Conservation (phyloP, 2,329 filamentous ascomycete genomes). For the Aureobasidium subglaciale region DNA sequence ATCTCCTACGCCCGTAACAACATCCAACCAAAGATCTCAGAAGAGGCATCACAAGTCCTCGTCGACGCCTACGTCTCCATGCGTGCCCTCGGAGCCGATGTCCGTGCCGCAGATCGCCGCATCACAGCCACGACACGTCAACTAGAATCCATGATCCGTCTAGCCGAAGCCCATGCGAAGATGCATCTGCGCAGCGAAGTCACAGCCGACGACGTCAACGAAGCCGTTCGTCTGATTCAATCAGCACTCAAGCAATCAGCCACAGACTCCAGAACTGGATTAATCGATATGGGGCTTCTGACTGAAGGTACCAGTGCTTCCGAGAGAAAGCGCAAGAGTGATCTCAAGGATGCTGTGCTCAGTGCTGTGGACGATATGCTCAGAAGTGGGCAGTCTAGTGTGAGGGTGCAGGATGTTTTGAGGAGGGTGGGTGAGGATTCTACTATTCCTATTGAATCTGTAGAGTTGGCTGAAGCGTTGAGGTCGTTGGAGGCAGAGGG, state of each 20-base stretch:
- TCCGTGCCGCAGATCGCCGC: slow-evolving; percentile 79
- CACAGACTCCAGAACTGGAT: slow-evolving; percentile 81
- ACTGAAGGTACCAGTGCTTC: slow-evolving; percentile 88
- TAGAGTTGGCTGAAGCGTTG: slow-evolving; percentile 78
- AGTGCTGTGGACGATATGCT: slow-evolving; percentile 74
- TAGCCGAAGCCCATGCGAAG: slow-evolving; percentile 92
- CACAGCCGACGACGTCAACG: slow-evolving; percentile 72
- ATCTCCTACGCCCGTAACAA: slow-evolving; percentile 91
- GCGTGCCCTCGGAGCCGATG: slow-evolving; percentile 71
- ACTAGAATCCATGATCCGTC: slow-evolving; percentile 96
- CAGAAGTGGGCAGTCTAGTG: slow-evolving; percentile 52
- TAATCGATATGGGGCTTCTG: slow-evolving; percentile 94
- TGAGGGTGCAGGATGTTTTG: slow-evolving; percentile 72
- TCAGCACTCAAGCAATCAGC: slow-evolving; percentile 92
- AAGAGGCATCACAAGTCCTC: slow-evolving; percentile 73
- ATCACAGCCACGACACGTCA: slow-evolving; percentile 97
- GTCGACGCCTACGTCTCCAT: slow-evolving; percentile 86
- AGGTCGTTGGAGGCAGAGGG: slow-evolving; percentile 78
- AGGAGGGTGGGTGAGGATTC: slow-evolving; percentile 65
- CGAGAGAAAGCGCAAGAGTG: slow-evolving; percentile 75
- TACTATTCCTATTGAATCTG: slow-evolving; percentile 61
- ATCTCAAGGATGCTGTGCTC: slow-evolving; percentile 75
- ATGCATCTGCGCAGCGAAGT: slow-evolving; percentile 81
- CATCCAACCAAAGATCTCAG: slow-evolving; percentile 74
- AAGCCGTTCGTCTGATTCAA: slow-evolving; percentile 89